phyloP scores from a whole-genome alignment of 306 rosid species.

The Urtica urens region DNA sequence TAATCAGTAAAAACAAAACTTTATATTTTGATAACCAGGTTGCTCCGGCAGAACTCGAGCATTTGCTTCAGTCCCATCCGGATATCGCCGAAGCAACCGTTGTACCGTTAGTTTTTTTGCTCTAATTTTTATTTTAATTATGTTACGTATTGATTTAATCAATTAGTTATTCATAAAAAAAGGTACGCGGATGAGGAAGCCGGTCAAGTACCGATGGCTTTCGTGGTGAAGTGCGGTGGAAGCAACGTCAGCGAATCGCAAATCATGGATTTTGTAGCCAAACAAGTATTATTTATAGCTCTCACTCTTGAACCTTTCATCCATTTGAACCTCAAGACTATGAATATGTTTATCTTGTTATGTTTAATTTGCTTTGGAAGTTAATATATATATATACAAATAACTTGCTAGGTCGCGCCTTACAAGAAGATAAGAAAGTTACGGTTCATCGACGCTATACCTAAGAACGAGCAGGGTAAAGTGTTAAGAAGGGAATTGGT shows the following conservation, averaged over 20 bases:
- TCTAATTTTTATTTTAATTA: background rate
- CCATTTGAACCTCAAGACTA: no score
- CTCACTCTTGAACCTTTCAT: no score
- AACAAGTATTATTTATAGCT: constrained; percentile 27
- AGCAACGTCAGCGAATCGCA: constrained; percentile 28
- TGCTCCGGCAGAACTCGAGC: constrained; percentile 64
- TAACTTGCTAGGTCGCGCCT: constrained; percentile 34
- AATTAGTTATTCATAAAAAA: background rate
- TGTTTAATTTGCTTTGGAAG: no score
- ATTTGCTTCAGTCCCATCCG: constrained; percentile 48
- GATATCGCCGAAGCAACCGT: constrained; percentile 53
- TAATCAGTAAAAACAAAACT: no score
- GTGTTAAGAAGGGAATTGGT: constrained; percentile 39
- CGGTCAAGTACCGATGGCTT: constrained; percentile 66
- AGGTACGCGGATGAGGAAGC: constrained; percentile 68
- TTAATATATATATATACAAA: no score
- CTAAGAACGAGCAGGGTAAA: constrained; percentile 48
- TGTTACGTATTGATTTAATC: background rate
- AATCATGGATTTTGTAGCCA: constrained; percentile 38
- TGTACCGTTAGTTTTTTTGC: constrained; percentile 32
- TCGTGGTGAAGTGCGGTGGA: constrained; percentile 32
- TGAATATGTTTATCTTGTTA: no score
- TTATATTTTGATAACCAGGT: constrained; percentile 24
- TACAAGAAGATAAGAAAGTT: constrained; percentile 46
- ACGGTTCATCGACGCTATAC: constrained; percentile 30